These are phyloP conservation scores for Candida berthetii DNA, from an alignment of 805 yeast genomes.

Conservation along the genomic window DNA sequence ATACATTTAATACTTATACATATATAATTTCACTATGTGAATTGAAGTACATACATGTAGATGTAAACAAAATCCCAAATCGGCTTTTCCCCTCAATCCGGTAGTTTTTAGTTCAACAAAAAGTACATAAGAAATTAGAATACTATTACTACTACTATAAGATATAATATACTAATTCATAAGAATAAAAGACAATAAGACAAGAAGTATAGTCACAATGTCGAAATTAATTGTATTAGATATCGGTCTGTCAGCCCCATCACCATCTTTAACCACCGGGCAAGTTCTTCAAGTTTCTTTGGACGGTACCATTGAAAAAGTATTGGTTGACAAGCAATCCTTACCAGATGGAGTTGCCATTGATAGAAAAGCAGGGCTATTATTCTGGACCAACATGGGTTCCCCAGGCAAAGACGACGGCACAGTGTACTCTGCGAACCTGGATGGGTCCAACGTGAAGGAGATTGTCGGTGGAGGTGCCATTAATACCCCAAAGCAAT, in stretches of 20 bases:
- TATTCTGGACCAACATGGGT: neutral
- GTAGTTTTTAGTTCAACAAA: too few relatives aligned
- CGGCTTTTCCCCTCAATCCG: too few relatives aligned
- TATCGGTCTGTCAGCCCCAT: neutral
- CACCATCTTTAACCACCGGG: neutral
- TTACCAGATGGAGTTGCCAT: neutral
- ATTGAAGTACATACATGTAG: too few relatives aligned
- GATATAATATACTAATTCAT: too few relatives aligned
- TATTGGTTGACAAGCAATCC: neutral
- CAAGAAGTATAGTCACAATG: too few relatives aligned
- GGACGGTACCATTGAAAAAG: neutral
- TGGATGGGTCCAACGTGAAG: neutral
- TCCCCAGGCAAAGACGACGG: neutral
- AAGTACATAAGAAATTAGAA: too few relatives aligned
- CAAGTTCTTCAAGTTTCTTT: neutral
- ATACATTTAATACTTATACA: too few relatives aligned
- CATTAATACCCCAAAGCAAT: neutral
- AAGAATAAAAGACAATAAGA: too few relatives aligned
- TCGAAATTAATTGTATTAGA: neutral
- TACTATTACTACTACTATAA: too few relatives aligned
- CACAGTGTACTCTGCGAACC: neutral
- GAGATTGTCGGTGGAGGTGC: neutral
- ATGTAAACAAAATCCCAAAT: too few relatives aligned
- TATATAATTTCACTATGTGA: too few relatives aligned
- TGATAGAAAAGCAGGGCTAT: neutral